Evolutionary conservation across 371 early-diverging fungal species (phyloP).

Genomic region (Cokeromyces recurvatus): DNA sequence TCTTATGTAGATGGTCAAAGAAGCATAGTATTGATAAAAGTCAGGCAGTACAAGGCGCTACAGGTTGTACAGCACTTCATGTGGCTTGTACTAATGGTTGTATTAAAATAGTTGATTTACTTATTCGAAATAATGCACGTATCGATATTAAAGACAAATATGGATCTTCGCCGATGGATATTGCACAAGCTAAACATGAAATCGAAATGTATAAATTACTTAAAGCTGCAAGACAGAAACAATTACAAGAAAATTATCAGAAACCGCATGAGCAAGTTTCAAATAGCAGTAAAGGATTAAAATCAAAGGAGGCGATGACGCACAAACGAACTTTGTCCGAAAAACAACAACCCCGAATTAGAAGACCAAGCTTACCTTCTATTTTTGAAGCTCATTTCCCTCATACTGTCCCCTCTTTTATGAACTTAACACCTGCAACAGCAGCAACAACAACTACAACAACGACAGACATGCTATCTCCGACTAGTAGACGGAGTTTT

Average conservation of each 20-base stretch:
- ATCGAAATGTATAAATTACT: slow-evolving; percentile 47
- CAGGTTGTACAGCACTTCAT: slow-evolving; percentile 72
- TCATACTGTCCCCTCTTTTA: not conserved
- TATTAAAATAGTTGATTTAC: slow-evolving; percentile 48
- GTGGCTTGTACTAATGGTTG: slow-evolving; percentile 73
- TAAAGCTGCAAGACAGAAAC: slow-evolving; percentile 1
- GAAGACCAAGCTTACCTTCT: slow-evolving; percentile 22
- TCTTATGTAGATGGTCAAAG: slow-evolving; percentile 21
- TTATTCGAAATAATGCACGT: slow-evolving; percentile 58
- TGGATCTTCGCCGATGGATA: slow-evolving; percentile 54
- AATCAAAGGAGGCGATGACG: slow-evolving; percentile 1
- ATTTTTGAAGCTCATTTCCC: slow-evolving; percentile 7
- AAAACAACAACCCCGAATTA: slow-evolving; percentile 2
- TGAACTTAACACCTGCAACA: slow-evolving; percentile 4
- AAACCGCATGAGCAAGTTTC: not conserved
- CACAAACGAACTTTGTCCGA: slow-evolving; percentile 6
- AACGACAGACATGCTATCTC: too few relatives aligned
- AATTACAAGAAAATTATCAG: slow-evolving; percentile 1
- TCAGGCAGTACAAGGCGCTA: slow-evolving; percentile 24
- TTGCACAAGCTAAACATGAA: slow-evolving; percentile 58
- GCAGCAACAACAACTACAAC: not conserved
- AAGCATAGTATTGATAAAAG: slow-evolving; percentile 22
- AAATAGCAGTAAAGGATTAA: not conserved
- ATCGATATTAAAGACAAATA: slow-evolving; percentile 62
- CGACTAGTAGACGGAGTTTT: slow-evolving; percentile 6